Base-by-base conservation (phyloP, 192 early-diverging fungal species). In the Gaertneriomyces semiglobifer region DNA sequence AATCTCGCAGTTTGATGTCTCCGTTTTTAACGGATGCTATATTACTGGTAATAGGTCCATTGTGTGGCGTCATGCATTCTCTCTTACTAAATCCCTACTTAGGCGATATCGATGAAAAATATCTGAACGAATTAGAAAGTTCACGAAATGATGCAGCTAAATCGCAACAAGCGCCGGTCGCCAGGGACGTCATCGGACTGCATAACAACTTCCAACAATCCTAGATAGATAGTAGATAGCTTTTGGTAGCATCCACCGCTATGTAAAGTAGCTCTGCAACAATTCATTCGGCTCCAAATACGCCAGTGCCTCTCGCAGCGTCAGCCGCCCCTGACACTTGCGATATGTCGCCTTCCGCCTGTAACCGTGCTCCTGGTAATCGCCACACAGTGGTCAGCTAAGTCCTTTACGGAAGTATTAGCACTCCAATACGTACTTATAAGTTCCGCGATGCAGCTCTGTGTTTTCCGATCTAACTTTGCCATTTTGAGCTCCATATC, bases 11-110 rank as follows among this genome's bases (percentile, higher is more conserved):
- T 99, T 98, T 86, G 98, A 99, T 77, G 86, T 92, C 9, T 98
- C 98, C 11, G 96, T 99, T 7, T 99, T 99, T 76, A 93, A 93
- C 63, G 93, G 94, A 50, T 74, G 84, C 51, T 99, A 99, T 75
- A 83, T 99, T 25, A 93, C 96, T 6, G 92, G 89, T 58, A 46
- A 9, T 41, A 18, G 66, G 11, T 10, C 12, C 41, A 12, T 19
- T 9, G 7, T 73, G 14, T 63, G 18, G 19, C 53, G 42, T 69
- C n/a, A 18, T 45, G 10, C 14, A 38, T 9, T 69, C 8, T 11
- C 44, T 39, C 40, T 6, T 68, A 65, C 25, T 45, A 18, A 51
- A 33, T 0, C 8, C 14, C 25, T 61, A 42, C 44, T 4, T 20
- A 71, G 70, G 81, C 14, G 81, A 79, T 60, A 75, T 82, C 55